Evolutionary conservation across 345 rosid genomes (phyloP).

Genomic region (Melaleuca alternifolia): DNA sequence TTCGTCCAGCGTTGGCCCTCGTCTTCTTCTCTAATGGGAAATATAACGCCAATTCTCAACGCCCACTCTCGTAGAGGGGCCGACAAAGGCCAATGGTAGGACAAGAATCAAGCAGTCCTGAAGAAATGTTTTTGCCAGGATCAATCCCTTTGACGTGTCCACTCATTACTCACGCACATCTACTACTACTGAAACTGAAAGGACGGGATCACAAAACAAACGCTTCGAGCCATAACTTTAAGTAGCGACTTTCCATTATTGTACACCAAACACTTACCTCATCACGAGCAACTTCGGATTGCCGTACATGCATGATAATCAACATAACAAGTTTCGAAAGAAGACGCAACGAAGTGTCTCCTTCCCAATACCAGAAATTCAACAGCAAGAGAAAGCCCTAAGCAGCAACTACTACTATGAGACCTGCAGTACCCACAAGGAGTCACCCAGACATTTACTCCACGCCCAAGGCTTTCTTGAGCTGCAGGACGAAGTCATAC

Average conservation of each 20-base stretch:
- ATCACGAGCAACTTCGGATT: neutral
- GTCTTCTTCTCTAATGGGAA: neutral
- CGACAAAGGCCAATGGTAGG: neutral
- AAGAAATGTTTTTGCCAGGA: neutral
- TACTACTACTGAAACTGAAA: neutral
- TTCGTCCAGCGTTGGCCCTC: neutral
- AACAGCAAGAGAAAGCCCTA: neutral
- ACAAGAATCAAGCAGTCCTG: neutral
- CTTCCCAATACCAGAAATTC: neutral
- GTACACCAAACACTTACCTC: neutral
- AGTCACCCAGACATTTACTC: neutral
- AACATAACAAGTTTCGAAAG: neutral
- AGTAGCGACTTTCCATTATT: neutral
- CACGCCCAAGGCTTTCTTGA: neutral
- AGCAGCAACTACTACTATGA: neutral
- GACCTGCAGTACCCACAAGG: neutral
- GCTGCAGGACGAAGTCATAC: neutral
- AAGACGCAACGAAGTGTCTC: neutral
- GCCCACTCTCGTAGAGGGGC: neutral
- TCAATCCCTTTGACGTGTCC: neutral
- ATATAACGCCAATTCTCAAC: neutral
- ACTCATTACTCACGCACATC: neutral
- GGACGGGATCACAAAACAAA: neutral
- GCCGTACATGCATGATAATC: neutral
- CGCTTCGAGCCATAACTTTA: neutral